phyloP scores from a whole-genome alignment of 2,329 filamentous ascomycete genomes.

The Arthroderma sp. region DNA sequence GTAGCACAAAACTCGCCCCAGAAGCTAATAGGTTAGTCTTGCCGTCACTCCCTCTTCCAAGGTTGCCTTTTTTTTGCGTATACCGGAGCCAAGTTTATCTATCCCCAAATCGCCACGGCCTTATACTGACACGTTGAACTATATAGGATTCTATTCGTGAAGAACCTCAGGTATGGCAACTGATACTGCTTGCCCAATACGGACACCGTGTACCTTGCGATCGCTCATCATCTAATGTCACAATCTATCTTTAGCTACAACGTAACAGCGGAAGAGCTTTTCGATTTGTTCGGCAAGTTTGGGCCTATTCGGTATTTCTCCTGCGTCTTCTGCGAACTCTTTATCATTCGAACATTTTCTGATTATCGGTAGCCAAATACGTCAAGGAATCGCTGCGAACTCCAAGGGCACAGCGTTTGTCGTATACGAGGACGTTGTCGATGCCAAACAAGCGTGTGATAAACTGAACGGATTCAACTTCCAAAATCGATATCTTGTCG shows the following conservation, averaged over 20 bases:
- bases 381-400: slow-evolving; percentile 91
- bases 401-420: slow-evolving; percentile 98
- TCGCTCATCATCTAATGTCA: background rate
- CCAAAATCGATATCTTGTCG: slow-evolving; percentile 96
- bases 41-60: slow-evolving; percentile 16
- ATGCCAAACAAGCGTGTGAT: slow-evolving; percentile 97
- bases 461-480: slow-evolving; percentile 99
- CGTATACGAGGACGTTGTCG: slow-evolving; percentile 98
- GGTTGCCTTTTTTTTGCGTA: background rate
- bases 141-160: slow-evolving; percentile 92
- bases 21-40: slow-evolving; percentile 88
- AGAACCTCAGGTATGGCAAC: slow-evolving; percentile 78
- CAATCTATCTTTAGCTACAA: slow-evolving; percentile 58
- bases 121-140: background rate
- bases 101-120: background rate
- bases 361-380: slow-evolving; percentile 62
- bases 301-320: slow-evolving; percentile 68
- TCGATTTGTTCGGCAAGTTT: slow-evolving; percentile 97
- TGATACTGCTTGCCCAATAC: background rate
- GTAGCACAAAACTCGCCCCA: slow-evolving; percentile 90
- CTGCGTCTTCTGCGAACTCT: too few species aligned
- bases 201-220: background rate
- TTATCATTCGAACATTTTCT: too few species aligned
- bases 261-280: slow-evolving; percentile 94
- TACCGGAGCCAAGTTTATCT: background rate